Percentiles rank a stretch among this genome's conserved stretches.
phyloP scores from a whole-genome alignment of 441 rosid species.

The Viola pubescens region DNA sequence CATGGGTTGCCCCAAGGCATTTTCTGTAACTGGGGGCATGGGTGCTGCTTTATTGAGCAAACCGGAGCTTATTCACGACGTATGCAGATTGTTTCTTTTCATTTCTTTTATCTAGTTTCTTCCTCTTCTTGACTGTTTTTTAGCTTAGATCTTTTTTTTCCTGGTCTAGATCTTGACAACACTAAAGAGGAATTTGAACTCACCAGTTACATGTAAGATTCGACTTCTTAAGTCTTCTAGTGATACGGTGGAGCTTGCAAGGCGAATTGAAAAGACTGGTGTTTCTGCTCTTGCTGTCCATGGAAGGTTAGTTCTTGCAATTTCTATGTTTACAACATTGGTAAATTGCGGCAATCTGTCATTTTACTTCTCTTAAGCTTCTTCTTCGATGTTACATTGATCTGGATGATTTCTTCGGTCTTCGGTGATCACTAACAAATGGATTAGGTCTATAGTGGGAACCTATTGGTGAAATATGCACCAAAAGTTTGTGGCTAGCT shows the following conservation, averaged over 20 bases:
- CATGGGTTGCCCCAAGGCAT: constrained; percentile 94
- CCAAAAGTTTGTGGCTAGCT: no score
- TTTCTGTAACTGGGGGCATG: constrained; percentile 93
- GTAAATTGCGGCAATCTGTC: no score
- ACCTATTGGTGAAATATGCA: no score
- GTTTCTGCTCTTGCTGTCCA: constrained; percentile 88
- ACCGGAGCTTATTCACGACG: constrained; percentile 81
- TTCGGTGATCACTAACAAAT: no score
- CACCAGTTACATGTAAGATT: constrained; percentile 84
- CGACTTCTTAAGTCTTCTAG: constrained; percentile 59
- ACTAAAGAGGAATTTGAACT: constrained; percentile 68
- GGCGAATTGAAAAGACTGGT: constrained; percentile 83
- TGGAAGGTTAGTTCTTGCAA: constrained; percentile 52
- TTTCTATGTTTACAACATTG: background rate
- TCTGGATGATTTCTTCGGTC: no score
- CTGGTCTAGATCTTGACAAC: constrained; percentile 64
- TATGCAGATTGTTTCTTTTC: constrained; percentile 22
- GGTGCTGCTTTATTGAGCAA: constrained; percentile 83
- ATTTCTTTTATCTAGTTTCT: background rate
- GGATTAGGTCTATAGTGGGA: no score
- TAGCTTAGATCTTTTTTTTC: constrained; percentile 8
- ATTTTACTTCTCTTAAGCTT: no score
- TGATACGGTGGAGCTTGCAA: constrained; percentile 82
- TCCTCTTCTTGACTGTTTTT: constrained; percentile 10
- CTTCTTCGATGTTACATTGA: no score